Conservation (phyloP, 2,329 filamentous ascomycete species). For the Neophaeococcomyces mojaviensis region DNA sequence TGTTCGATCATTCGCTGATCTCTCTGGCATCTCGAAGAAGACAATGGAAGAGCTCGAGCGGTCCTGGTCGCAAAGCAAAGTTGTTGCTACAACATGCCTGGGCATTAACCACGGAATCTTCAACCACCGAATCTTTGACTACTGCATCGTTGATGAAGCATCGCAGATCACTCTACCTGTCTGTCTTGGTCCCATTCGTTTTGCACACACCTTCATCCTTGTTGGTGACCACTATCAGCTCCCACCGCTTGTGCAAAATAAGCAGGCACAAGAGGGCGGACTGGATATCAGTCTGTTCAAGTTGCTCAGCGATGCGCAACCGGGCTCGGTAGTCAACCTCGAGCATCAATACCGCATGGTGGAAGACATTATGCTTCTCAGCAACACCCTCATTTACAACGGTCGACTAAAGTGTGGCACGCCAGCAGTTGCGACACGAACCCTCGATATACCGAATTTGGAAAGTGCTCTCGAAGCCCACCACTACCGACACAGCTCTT, state of each 20-base stretch:
- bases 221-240: slow-evolving; percentile 96
- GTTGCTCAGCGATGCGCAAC: slow-evolving; percentile 79
- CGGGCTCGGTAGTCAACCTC: slow-evolving; percentile 78
- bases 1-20: slow-evolving; percentile 73
- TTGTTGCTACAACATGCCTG: slow-evolving; percentile 92
- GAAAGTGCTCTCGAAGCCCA: slow-evolving; percentile 47
- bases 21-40: slow-evolving; percentile 65
- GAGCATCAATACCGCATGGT: slow-evolving; percentile 99
- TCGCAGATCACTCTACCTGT: slow-evolving; percentile 96
- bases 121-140: slow-evolving; percentile 83
- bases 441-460: slow-evolving; percentile 61
- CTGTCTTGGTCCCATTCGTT: slow-evolving; percentile 84
- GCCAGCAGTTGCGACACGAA: slow-evolving; percentile 61
- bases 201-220: slow-evolving; percentile 86
- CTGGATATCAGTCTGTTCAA: slow-evolving; percentile 93
- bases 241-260: slow-evolving; percentile 87
- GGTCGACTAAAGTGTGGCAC: slow-evolving; percentile 85
- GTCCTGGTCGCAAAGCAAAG: slow-evolving; percentile 75
- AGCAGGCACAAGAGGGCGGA: slow-evolving; percentile 74
- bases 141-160: slow-evolving; percentile 96
- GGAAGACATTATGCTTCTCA: slow-evolving; percentile 89
- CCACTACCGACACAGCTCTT: slow-evolving; percentile 46
- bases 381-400: slow-evolving; percentile 88
- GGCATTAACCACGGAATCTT: slow-evolving; percentile 87
- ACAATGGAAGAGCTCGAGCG: slow-evolving; percentile 76